Evolutionary conservation across 2,329 filamentous ascomycete genomes (phyloP).

Genomic region (Trichoderma koningii): DNA sequence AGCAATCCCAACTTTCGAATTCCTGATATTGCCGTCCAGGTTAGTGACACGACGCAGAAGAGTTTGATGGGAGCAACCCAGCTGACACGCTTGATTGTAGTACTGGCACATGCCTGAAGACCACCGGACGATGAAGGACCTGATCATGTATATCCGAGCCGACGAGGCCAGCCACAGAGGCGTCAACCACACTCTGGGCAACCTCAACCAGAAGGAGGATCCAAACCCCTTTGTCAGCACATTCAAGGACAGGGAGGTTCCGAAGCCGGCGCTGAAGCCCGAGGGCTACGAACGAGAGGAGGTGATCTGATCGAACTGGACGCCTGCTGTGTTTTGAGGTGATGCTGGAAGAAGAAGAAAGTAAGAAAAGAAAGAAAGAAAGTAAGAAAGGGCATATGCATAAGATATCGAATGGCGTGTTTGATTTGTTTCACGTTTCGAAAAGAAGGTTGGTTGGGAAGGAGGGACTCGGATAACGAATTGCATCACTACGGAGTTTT

Average conservation of each 20-base stretch:
- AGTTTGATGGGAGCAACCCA: neutral
- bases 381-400: neutral
- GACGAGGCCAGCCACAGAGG: conserved; percentile 89
- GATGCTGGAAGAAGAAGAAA: neutral
- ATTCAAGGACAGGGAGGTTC: conserved; percentile 70
- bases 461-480: neutral
- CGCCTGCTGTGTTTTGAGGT: neutral
- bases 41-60: conserved; percentile 30
- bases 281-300: conserved; percentile 83
- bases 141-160: conserved; percentile 86
- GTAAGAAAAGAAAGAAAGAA: no score
- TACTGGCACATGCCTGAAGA: conserved; percentile 96
- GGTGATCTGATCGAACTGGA: conserved; percentile 57
- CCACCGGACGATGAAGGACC: conserved; percentile 77
- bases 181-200: conserved; percentile 92
- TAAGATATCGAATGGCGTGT: neutral
- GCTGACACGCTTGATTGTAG: conserved; percentile 29
- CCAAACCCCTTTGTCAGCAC: conserved; percentile 89
- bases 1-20: conserved; percentile 67
- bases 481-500: conserved; percentile 5
- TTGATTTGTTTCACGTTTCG: neutral
- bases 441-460: neutral
- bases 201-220: conserved; percentile 80
- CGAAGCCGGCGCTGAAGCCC: conserved; percentile 66
- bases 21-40: conserved; percentile 80